Evolutionary conservation across 2,329 filamentous ascomycete species (phyloP).

Genomic region (Coniochaeta ligniaria): DNA sequence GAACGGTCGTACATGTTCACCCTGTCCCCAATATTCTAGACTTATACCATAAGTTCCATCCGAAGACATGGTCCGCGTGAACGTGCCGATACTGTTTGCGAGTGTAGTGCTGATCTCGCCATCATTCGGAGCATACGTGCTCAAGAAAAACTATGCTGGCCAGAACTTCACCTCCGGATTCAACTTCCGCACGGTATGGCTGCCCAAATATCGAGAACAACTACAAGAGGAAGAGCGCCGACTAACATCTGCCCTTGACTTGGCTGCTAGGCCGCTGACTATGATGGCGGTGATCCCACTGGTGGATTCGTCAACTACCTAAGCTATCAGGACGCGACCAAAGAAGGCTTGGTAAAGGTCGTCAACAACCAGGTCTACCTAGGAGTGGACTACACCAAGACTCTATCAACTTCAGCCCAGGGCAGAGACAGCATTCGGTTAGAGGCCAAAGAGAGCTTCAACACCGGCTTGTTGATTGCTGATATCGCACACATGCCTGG

Average conservation of each 20-base stretch:
- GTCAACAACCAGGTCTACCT: conserved; percentile 28
- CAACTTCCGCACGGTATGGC: conserved; percentile 5
- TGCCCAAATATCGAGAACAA: not conserved
- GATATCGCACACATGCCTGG: conserved; percentile 64
- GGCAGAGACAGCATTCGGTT: conserved; percentile 54
- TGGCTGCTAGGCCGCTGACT: conserved; percentile 6
- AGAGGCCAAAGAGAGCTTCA: conserved; percentile 55
- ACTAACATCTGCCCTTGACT: not conserved
- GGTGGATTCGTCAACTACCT: conserved; percentile 25
- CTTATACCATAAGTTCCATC: not conserved
- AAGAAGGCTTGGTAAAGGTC: conserved; percentile 30
- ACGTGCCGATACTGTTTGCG: not conserved
- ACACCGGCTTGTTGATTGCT: conserved; percentile 60
- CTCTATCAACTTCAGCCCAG: conserved; percentile 22
- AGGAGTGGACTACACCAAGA: conserved; percentile 32
- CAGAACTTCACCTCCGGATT: conserved; percentile 7
- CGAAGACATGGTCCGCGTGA: not conserved
- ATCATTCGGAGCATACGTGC: conserved; percentile 1
- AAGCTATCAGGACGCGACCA: conserved; percentile 24
- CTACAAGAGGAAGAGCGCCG: no score
- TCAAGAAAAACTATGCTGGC: conserved; percentile 3
- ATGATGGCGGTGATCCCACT: conserved; percentile 11
- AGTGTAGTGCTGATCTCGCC: not conserved
- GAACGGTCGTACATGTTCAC: not conserved
- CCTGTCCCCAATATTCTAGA: not conserved